These are phyloP conservation scores for Picea engelmannii DNA, from an alignment of 83 land plant species.

Conservation along the genomic window DNA sequence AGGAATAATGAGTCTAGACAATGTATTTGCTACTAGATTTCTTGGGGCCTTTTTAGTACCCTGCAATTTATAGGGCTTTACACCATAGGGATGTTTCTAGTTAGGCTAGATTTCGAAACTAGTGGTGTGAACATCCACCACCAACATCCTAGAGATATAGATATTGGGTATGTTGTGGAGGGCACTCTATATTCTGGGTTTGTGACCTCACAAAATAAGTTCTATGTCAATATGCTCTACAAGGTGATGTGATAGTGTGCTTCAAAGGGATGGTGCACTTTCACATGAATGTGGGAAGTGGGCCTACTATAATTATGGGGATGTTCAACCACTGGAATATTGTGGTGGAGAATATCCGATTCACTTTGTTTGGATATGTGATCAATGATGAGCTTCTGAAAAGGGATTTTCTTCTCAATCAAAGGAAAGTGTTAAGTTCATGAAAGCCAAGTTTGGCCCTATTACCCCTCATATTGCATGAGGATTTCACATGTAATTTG, in stretches of 20 bases:
- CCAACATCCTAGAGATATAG: constrained; percentile 26
- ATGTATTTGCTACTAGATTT: constrained; percentile 10
- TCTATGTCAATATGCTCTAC: constrained; percentile 16
- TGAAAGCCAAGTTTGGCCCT: too few species aligned
- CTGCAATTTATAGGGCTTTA: constrained; percentile 20
- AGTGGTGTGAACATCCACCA: constrained; percentile 19
- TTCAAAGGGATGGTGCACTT: constrained; percentile 31
- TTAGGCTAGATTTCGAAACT: neutral
- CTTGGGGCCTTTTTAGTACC: constrained; percentile 11
- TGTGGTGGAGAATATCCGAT: constrained; percentile 10
- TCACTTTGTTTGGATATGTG: too few species aligned
- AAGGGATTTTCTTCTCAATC: too few species aligned
- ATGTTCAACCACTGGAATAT: constrained; percentile 24
- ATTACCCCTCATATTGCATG: too few species aligned
- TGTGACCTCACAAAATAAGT: constrained; percentile 14
- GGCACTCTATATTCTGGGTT: constrained; percentile 31
- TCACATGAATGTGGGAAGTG: constrained; percentile 20
- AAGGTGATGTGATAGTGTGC: constrained; percentile 31
- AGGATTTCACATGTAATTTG: too few species aligned
- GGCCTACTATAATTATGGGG: constrained; percentile 18
- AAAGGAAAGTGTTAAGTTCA: too few species aligned
- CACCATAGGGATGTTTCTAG: constrained; percentile 32
- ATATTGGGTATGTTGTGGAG: constrained; percentile 25
- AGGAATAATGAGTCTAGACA: constrained; percentile 18
- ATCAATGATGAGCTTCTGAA: too few species aligned